phyloP scores from a whole-genome alignment of 192 early-diverging fungal genomes.

The Glomus cerebriforme region DNA sequence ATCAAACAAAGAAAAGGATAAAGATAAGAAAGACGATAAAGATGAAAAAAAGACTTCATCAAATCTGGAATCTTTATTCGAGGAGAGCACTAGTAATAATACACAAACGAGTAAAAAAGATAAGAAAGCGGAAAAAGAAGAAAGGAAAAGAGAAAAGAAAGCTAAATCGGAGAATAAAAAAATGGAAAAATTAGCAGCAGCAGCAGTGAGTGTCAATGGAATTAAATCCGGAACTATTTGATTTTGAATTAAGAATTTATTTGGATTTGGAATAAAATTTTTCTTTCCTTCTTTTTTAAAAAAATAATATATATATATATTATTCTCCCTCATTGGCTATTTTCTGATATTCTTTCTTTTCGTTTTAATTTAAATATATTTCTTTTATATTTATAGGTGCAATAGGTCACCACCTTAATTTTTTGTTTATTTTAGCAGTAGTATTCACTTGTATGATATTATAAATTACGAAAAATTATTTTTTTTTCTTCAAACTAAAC shows the following conservation, averaged over 20 bases:
- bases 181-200: constrained; percentile 5
- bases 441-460: neutral
- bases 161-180: neutral
- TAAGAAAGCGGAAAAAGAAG: constrained; percentile 27
- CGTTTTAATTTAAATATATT: neutral
- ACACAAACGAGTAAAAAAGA: constrained; percentile 22
- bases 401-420: neutral
- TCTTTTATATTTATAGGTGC: neutral
- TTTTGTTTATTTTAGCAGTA: neutral
- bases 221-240: neutral
- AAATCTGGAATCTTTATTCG: neutral
- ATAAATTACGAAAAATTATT: neutral
- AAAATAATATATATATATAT: neutral
- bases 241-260: neutral
- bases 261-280: neutral
- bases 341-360: neutral
- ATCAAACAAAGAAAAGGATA: neutral
- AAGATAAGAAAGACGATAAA: constrained; percentile 19
- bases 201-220: neutral
- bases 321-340: neutral
- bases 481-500: neutral
- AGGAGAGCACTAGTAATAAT: neutral
- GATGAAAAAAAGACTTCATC: constrained; percentile 8
- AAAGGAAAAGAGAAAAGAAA: neutral
- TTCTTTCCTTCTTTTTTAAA: neutral